Evolutionary conservation across 495 filamentous ascomycete genomes (phyloP), one percentile per base, ranked within the genome.

Genomic region (Talaromyces nanjingensis): DNA sequence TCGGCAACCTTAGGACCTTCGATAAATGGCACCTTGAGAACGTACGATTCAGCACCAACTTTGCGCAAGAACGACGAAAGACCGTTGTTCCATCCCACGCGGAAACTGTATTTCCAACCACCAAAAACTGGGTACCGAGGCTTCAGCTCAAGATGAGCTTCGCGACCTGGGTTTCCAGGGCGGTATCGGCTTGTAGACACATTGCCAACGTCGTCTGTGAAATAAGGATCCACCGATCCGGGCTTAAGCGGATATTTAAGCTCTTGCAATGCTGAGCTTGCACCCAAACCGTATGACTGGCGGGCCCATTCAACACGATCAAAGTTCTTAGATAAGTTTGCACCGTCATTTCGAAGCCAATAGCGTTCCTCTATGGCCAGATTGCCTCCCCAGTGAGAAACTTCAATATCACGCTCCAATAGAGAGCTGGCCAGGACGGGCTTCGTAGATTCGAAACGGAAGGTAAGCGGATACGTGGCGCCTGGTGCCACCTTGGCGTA

Each of bases 381-480:
- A 72, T 98, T 98, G 25, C 94, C 96, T 65, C 94, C 94, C 94
- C 94, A 98, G 73, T 98, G 96, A 68, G 90, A 94, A 65, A 98
- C 89, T 74, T 98, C 93, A 63, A 98, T 77, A 68, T 97, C 92
- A 25, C 94, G 87, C 79, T 97, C 90, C 52, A 97, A 79, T 6
- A 84, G 74, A 18, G 83, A 84, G 42, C 89, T 83, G 68, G 91
- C 90, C 62, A 86, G 88, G 47, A 98, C 77, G 6, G 94, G 96
- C 73, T 90, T 91, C 52, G 92, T 98, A 81, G 96, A 97, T 70
- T 98, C 92, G 77, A 96, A 98, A 47, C 96, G 91, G 24, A 97
- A 87, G 64, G 79, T 84, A 63, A 92, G 81, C 9, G 87, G 86
- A 69, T 92, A 82, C 20, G 81, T 70, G 4, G 88, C 88, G 63